phyloP scores from a whole-genome alignment of 139 green algal genomes.

The Haematococcus lacustris region DNA sequence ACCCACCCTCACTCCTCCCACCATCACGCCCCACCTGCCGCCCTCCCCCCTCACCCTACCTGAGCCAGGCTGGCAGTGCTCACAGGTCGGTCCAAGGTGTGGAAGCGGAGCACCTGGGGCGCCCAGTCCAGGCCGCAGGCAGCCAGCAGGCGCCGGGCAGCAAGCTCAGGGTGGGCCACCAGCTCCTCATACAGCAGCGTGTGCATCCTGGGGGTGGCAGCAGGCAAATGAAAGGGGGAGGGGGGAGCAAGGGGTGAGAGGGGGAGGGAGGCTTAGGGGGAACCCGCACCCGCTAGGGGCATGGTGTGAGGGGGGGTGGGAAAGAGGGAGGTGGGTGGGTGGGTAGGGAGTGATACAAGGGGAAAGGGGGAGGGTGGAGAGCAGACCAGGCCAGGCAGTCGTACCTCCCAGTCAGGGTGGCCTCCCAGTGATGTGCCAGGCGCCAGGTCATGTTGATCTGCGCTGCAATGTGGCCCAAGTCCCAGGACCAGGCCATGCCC shows the following conservation, averaged over 20 bases:
- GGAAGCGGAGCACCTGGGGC: conserved; percentile 8
- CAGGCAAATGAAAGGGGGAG: not conserved
- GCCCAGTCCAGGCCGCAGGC: conserved; percentile 53
- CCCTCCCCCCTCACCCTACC: conserved; percentile 10
- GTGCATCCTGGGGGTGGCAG: not conserved
- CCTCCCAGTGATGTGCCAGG: conserved; percentile 8
- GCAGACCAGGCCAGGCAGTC: no score
- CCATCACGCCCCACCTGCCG: not conserved
- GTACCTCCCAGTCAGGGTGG: not conserved
- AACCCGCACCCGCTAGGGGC: no score
- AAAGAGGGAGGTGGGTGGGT: not conserved
- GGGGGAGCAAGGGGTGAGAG: not conserved
- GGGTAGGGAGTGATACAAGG: no score
- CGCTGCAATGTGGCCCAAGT: conserved; percentile 29
- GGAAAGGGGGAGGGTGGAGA: no score
- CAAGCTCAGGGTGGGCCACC: conserved; percentile 7
- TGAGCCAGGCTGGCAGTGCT: conserved; percentile 61
- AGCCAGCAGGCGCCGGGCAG: conserved; percentile 29
- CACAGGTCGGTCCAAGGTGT: conserved; percentile 23
- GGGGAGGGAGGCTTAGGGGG: not conserved
- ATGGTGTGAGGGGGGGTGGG: not conserved
- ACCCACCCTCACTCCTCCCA: not conserved
- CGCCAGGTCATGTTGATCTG: conserved; percentile 16
- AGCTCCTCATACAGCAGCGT: conserved; percentile 34
- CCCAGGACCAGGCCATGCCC: conserved; percentile 50